A percentile compares a stretch with the other conserved stretches of the same genome.
Evolutionary conservation across 805 yeast genomes (phyloP).

Genomic region (Yarrowia osloensis): DNA sequence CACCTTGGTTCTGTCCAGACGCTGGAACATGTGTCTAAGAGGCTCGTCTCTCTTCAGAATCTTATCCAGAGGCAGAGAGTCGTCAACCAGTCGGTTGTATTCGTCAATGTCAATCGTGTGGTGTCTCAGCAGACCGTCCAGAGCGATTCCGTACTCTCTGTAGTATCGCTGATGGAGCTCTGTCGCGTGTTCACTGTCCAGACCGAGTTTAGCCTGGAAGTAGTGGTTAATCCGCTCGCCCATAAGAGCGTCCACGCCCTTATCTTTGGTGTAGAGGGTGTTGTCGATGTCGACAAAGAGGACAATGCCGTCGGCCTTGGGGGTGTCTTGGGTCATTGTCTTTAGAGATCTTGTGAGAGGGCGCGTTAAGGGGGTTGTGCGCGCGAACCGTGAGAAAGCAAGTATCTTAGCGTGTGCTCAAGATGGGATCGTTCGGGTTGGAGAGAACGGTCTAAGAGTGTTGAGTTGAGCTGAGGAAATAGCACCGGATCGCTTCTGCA

Average conservation of each 20-base stretch:
- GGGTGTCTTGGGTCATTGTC: conserved; percentile 12
- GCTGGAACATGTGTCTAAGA: conserved; percentile 41
- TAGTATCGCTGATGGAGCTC: conserved; percentile 73
- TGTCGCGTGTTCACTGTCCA: conserved; percentile 74
- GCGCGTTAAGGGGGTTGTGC: background rate
- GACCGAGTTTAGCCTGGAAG: conserved; percentile 62
- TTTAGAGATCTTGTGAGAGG: background rate
- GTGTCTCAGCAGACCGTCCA: conserved; percentile 74
- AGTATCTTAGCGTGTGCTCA: background rate
- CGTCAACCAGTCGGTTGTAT: conserved; percentile 87
- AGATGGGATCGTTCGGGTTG: background rate
- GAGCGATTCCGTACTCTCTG: conserved; percentile 84
- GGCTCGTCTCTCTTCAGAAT: conserved; percentile 61
- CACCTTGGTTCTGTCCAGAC: conserved; percentile 52
- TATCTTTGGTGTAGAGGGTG: conserved; percentile 75
- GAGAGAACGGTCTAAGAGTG: background rate
- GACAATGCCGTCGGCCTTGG: conserved; percentile 36
- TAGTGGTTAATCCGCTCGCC: conserved; percentile 79
- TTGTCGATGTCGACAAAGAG: conserved; percentile 94
- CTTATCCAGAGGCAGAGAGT: conserved; percentile 79
- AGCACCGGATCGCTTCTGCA: background rate
- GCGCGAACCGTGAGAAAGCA: conserved; percentile 8
- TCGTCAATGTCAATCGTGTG: conserved; percentile 82
- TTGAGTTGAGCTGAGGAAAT: conserved; percentile 3
- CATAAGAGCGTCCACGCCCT: conserved; percentile 83